phyloP scores from a whole-genome alignment of 352 stramenopile species.

The Globisporangium viniferum region DNA sequence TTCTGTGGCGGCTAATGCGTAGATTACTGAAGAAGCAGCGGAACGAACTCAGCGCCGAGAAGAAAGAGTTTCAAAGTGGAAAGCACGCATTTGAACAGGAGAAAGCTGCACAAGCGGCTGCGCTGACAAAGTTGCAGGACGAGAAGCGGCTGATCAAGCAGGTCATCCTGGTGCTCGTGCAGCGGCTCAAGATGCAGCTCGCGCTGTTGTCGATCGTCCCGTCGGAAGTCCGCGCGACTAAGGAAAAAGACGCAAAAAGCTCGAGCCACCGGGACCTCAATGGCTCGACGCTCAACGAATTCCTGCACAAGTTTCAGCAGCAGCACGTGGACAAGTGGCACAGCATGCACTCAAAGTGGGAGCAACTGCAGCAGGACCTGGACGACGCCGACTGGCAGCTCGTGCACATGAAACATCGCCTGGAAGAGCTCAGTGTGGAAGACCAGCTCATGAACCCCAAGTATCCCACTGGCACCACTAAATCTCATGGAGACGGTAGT shows the following conservation, averaged over 20 bases:
- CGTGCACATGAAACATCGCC: constrained; percentile 44
- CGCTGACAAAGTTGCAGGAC: constrained; percentile 22
- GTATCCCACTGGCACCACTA: neutral
- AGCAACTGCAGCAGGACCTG: constrained; percentile 37
- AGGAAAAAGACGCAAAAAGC: neutral
- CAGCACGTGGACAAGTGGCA: constrained; percentile 41
- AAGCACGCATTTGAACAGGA: constrained; percentile 21
- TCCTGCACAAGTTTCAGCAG: constrained; percentile 25
- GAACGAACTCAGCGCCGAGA: constrained; percentile 27
- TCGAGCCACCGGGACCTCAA: neutral
- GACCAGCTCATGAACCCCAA: constrained; percentile 7
- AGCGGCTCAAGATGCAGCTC: constrained; percentile 44
- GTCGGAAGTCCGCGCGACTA: constrained; percentile 5
- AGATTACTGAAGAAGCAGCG: constrained; percentile 49
- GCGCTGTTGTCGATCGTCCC: constrained; percentile 38
- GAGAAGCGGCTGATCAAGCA: constrained; percentile 45
- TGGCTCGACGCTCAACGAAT: constrained; percentile 16
- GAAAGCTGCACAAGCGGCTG: constrained; percentile 1
- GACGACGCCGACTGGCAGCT: constrained; percentile 67
- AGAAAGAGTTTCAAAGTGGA: constrained; percentile 29
- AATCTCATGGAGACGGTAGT: neutral
- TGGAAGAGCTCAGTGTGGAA: constrained; percentile 50
- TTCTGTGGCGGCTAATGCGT: neutral
- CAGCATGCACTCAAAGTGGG: constrained; percentile 43
- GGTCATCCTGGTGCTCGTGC: constrained; percentile 40